Conservation (phyloP, 768 basidiomycete genomes). For the Sarcodon aspratus region DNA sequence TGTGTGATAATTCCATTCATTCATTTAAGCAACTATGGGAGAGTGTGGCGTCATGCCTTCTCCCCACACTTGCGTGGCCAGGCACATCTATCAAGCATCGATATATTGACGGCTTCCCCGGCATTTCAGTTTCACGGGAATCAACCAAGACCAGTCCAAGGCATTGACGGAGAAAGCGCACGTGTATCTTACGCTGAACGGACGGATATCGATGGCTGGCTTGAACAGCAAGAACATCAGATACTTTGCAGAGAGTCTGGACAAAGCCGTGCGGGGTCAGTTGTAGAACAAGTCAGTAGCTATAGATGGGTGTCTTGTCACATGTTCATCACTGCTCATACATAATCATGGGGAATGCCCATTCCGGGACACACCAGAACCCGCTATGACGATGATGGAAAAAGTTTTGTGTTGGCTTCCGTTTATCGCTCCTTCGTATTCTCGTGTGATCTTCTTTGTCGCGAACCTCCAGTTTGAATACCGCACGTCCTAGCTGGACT, state of each 20-base stretch:
- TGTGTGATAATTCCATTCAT: conserved; percentile 21
- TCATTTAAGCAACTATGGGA: too few species aligned
- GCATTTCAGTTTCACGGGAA: conserved; percentile 51
- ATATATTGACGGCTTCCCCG: background rate
- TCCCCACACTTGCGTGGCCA: background rate
- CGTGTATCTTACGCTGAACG: conserved; percentile 79
- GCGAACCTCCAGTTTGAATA: too few species aligned
- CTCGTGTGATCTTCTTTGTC: too few species aligned
- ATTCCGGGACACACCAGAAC: too few species aligned
- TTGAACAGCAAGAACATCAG: conserved; percentile 71
- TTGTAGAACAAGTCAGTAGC: conserved; percentile 11
- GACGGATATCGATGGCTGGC: conserved; percentile 92
- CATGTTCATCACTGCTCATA: too few species aligned
- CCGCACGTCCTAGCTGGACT: too few species aligned
- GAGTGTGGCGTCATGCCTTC: background rate
- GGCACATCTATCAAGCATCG: background rate
- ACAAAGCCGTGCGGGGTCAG: conserved; percentile 48
- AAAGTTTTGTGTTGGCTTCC: too few species aligned
- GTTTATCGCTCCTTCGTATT: too few species aligned
- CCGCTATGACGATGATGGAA: too few species aligned
- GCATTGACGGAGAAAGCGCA: conserved; percentile 62
- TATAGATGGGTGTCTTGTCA: too few species aligned
- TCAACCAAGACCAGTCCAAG: conserved; percentile 54
- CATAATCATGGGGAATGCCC: too few species aligned
- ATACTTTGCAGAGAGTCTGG: conserved; percentile 63